phyloP scores from a whole-genome alignment of 306 rosid species.

The Cucurbita ficifolia region DNA sequence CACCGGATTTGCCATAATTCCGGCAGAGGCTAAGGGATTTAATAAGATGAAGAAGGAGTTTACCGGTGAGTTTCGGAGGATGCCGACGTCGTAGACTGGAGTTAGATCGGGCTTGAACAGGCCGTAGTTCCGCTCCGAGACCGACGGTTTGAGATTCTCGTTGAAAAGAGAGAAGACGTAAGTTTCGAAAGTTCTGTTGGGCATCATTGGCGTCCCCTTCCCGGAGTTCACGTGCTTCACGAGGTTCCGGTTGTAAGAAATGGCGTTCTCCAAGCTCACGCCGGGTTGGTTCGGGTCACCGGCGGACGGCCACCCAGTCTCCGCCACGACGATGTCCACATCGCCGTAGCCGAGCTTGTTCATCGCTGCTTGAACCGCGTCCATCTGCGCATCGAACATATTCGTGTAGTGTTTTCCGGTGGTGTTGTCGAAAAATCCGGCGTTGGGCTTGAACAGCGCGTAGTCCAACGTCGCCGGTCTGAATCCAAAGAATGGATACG shows the following conservation, averaged over 20 bases:
- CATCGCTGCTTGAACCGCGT: slow-evolving; percentile 79
- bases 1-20: neutral
- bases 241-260: slow-evolving; percentile 53
- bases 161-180: slow-evolving; percentile 60
- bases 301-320: slow-evolving; percentile 79
- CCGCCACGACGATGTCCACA: slow-evolving; percentile 55
- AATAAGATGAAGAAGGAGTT: neutral
- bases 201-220: slow-evolving; percentile 74
- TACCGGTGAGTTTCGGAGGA: slow-evolving; percentile 42
- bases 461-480: slow-evolving; percentile 23
- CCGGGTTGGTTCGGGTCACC: slow-evolving; percentile 65
- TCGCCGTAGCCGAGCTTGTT: slow-evolving; percentile 59
- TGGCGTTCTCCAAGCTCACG: slow-evolving; percentile 47
- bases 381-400: slow-evolving; percentile 89
- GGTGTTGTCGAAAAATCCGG: slow-evolving; percentile 47
- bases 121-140: slow-evolving; percentile 67
- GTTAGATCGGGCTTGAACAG: slow-evolving; percentile 51
- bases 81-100: slow-evolving; percentile 55
- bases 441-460: slow-evolving; percentile 51
- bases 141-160: slow-evolving; percentile 47
- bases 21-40: neutral
- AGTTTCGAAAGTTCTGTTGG: slow-evolving; percentile 52
- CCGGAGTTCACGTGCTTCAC: slow-evolving; percentile 55
- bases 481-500: slow-evolving; percentile 72
- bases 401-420: slow-evolving; percentile 58